Percentiles rank a stretch among this genome's conserved stretches.
Evolutionary conservation across 768 basidiomycete species (phyloP).

Genomic region (Polyporus arcularius): DNA sequence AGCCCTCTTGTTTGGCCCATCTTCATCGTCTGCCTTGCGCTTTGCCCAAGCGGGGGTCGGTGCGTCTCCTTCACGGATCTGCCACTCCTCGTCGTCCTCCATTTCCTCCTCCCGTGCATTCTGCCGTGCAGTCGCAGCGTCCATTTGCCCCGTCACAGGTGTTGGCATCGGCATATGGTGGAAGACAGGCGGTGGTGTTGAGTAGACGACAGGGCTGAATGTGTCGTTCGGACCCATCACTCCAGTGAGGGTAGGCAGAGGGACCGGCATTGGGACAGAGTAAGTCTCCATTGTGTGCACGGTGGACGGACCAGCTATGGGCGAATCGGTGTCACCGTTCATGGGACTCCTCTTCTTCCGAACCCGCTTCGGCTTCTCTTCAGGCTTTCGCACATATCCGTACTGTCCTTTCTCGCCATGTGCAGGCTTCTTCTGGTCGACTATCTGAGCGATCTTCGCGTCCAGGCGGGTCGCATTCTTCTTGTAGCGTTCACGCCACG

Average conservation of each 20-base stretch:
- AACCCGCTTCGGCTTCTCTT: constrained; percentile 59
- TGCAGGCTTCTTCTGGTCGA: constrained; percentile 66
- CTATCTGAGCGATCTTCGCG: constrained; percentile 59
- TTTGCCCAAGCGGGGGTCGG: constrained; percentile 74
- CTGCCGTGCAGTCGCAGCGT: constrained; percentile 36
- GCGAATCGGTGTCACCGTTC: constrained; percentile 12
- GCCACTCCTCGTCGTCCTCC: constrained; percentile 72
- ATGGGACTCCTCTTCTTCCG: constrained; percentile 18
- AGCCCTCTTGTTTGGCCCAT: constrained; percentile 43
- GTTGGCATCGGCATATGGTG: constrained; percentile 16
- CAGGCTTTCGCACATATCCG: constrained; percentile 75
- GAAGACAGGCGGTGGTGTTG: constrained; percentile 13
- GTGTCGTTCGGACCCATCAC: constrained; percentile 15
- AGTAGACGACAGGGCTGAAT: constrained; percentile 15
- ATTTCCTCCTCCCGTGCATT: constrained; percentile 67
- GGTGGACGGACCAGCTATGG: neutral
- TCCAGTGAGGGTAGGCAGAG: constrained; percentile 13
- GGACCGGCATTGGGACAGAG: constrained; percentile 22
- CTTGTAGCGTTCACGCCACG: constrained; percentile 88
- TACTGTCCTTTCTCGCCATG: constrained; percentile 82
- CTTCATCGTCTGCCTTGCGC: constrained; percentile 46
- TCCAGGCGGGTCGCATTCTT: constrained; percentile 76
- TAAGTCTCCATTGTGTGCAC: constrained; percentile 18
- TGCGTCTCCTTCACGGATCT: constrained; percentile 56
- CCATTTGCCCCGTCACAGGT: constrained; percentile 26